Percentiles rank a stretch among this genome's conserved stretches.
Conservation (phyloP, 257 asterid genomes). For the Euphrasia confusa region DNA sequence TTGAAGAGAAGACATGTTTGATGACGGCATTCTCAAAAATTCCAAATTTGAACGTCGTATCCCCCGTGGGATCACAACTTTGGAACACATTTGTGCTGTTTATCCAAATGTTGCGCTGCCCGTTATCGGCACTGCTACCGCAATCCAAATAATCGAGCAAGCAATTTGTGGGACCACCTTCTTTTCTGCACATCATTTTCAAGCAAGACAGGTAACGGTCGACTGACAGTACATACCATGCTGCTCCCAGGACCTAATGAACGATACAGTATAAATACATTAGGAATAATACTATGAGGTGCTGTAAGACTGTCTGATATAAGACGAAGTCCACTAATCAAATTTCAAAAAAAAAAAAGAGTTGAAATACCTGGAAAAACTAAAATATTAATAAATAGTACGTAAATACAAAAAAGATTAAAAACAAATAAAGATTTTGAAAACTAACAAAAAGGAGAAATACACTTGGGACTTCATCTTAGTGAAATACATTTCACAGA, state of each 20-base stretch:
- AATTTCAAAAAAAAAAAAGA: neutral
- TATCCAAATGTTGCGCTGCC: conserved; percentile 49
- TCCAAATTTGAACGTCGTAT: conserved; percentile 61
- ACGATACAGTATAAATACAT: neutral
- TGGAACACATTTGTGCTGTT: conserved; percentile 53
- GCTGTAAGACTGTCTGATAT: too few species aligned
- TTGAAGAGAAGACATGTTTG: conserved; percentile 75
- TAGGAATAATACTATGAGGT: neutral
- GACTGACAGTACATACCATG: conserved; percentile 86
- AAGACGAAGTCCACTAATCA: too few species aligned
- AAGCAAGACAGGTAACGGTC: conserved; percentile 90
- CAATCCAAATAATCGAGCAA: conserved; percentile 60
- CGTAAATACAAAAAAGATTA: neutral
- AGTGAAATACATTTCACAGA: too few species aligned
- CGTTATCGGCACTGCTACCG: conserved; percentile 31
- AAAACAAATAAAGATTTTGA: too few species aligned
- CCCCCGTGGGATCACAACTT: conserved; percentile 58
- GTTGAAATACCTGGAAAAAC: neutral
- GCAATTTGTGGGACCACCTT: conserved; percentile 48
- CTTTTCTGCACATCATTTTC: conserved; percentile 74
- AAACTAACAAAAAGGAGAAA: too few species aligned
- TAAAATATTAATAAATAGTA: neutral
- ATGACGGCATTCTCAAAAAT: conserved; percentile 74
- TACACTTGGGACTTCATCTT: too few species aligned
- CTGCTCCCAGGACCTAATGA: conserved; percentile 79